phyloP scores from a whole-genome alignment of 2,329 filamentous ascomycete genomes.

The Alternaria incomplexa region DNA sequence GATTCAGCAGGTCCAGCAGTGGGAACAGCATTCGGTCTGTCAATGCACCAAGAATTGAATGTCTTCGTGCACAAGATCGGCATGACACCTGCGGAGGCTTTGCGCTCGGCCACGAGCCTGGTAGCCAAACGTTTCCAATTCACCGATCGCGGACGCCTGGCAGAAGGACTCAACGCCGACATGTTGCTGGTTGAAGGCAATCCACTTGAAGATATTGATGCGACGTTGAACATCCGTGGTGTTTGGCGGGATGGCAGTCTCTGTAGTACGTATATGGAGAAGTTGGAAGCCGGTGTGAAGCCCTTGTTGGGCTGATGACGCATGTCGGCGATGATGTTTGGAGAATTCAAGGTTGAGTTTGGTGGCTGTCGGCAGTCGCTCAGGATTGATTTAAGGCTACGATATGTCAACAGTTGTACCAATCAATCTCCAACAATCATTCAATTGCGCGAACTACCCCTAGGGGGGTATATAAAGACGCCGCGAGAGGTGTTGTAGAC shows the following conservation, averaged over 20 bases:
- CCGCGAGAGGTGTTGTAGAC: not conserved
- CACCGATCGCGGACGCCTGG: slow-evolving; percentile 49
- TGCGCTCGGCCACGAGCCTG: slow-evolving; percentile 50
- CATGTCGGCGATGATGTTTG: not conserved
- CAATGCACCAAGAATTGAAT: slow-evolving; percentile 51
- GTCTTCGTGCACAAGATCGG: slow-evolving; percentile 51
- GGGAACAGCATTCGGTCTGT: slow-evolving; percentile 53
- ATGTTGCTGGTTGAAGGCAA: slow-evolving; percentile 54
- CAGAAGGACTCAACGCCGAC: slow-evolving; percentile 51
- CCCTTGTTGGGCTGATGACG: not conserved
- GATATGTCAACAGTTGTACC: not conserved
- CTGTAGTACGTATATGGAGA: slow-evolving; percentile 33
- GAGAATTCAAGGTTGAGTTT: not conserved
- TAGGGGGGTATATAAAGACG: not conserved
- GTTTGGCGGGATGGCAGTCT: slow-evolving; percentile 52
- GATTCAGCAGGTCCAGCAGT: slow-evolving; percentile 52
- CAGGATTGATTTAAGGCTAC: not conserved
- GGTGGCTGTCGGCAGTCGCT: not conserved
- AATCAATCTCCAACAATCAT: not conserved
- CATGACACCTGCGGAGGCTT: slow-evolving; percentile 52
- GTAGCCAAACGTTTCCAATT: slow-evolving; percentile 51
- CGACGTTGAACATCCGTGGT: slow-evolving; percentile 50
- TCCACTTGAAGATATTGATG: slow-evolving; percentile 50
- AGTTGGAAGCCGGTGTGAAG: slow-evolving; percentile 9
- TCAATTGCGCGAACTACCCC: not conserved